Conservation (phyloP, 192 early-diverging fungal genomes). For the Coemansia sp. region DNA sequence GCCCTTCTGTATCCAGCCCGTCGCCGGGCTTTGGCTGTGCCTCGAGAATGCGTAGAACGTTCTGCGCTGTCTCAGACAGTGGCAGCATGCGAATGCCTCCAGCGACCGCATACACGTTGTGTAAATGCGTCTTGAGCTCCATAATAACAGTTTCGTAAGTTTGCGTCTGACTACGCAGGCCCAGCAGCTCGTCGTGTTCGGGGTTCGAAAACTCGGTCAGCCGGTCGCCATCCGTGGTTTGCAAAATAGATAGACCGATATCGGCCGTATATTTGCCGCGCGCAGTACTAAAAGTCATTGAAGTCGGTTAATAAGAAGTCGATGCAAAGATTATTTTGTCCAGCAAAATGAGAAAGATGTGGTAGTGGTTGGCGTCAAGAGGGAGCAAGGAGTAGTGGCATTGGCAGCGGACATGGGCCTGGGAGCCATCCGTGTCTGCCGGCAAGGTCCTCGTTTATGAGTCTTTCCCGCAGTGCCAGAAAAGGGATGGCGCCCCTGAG, state of each 20-base stretch:
- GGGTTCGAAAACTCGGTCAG: conserved; percentile 20
- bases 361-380: not conserved
- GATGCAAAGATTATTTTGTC: not conserved
- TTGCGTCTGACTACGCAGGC: conserved; percentile 10
- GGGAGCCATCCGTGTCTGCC: not conserved
- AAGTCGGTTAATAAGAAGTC: not conserved
- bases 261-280: not conserved
- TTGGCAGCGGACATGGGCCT: not conserved
- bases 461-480: not conserved
- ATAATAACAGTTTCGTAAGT: conserved; percentile 13
- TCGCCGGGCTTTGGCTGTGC: not conserved
- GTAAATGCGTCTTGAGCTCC: conserved; percentile 30
- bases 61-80: conserved; percentile 14
- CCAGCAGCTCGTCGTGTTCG: conserved; percentile 30
- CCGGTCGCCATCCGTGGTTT: conserved; percentile 12
- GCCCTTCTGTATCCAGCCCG: not conserved
- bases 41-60: not conserved
- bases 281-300: not conserved
- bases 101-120: conserved; percentile 21
- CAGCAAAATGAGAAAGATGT: not conserved
- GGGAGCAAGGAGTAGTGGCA: not conserved
- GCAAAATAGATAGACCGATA: conserved; percentile 4
- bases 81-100: conserved; percentile 31
- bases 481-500: conserved; percentile 2
- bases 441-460: not conserved